These are phyloP conservation scores for Xerophyta viscosa DNA, from an alignment of 106 monocot species.

Conservation along the genomic window DNA sequence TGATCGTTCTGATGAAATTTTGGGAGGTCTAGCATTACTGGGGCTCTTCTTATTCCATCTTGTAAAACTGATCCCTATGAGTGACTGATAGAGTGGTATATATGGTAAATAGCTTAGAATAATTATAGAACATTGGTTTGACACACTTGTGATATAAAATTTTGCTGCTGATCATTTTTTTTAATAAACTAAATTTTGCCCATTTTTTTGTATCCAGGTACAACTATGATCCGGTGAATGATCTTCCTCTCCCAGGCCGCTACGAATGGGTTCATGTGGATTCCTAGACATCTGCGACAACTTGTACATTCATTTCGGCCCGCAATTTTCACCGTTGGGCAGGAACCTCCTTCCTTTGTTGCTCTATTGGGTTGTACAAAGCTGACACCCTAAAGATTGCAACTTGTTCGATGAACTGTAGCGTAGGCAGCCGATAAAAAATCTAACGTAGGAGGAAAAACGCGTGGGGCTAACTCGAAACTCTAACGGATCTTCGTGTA, in stretches of 20 bases:
- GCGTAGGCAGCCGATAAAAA: conserved; percentile 3
- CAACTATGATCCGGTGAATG: conserved; percentile 62
- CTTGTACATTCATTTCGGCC: conserved; percentile 10
- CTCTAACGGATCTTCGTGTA: neutral
- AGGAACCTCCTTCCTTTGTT: neutral
- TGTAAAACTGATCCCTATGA: no score
- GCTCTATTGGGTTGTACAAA: conserved; percentile 16
- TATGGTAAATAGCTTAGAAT: no score
- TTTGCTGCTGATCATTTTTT: no score
- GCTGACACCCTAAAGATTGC: neutral
- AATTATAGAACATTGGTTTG: no score
- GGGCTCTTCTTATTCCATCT: no score
- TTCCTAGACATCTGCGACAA: neutral
- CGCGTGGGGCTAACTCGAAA: neutral
- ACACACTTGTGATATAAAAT: no score
- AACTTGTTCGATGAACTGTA: conserved; percentile 14
- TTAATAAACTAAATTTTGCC: no score
- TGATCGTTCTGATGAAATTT: no score
- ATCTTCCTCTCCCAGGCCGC: conserved; percentile 46
- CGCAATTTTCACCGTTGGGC: conserved; percentile 5
- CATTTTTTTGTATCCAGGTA: conserved; percentile 30
- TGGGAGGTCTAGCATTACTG: no score
- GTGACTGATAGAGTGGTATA: no score
- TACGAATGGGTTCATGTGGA: conserved; percentile 60
- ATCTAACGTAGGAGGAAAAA: neutral